Evolutionary conservation across 768 basidiomycete genomes (phyloP).

Genomic region (Phylloporus sp.): DNA sequence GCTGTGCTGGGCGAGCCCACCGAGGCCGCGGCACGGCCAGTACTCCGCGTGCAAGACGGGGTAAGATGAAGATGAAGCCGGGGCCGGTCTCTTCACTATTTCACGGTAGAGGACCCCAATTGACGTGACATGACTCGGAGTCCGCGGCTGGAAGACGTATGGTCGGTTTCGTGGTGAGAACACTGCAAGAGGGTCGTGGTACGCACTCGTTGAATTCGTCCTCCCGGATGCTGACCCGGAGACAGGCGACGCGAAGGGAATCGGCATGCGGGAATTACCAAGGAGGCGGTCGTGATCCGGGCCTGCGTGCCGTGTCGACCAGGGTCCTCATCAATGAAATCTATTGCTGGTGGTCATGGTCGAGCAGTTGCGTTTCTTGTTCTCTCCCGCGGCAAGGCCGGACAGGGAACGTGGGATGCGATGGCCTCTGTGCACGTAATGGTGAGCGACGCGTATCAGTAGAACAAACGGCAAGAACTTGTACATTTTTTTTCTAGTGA

Average conservation of each 20-base stretch:
- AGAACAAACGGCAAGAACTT: neutral
- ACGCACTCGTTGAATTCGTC: constrained; percentile 4
- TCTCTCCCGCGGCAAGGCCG: neutral
- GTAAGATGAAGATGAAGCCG: neutral
- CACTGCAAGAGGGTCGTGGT: neutral
- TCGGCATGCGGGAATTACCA: neutral
- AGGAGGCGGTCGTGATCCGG: neutral
- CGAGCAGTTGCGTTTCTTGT: neutral
- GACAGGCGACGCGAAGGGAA: neutral
- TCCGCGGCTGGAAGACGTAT: constrained; percentile 7
- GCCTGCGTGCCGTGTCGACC: neutral
- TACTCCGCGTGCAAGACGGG: neutral
- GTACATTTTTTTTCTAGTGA: constrained; percentile 8
- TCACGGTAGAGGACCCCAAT: neutral
- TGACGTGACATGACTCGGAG: neutral
- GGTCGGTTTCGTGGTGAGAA: neutral
- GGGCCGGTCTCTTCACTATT: neutral
- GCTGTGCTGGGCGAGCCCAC: constrained; percentile 4
- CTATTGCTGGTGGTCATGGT: neutral
- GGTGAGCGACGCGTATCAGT: constrained; percentile 5
- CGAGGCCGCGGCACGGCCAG: constrained; percentile 1
- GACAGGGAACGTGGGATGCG: neutral
- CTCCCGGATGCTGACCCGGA: neutral
- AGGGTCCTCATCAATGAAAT: neutral
- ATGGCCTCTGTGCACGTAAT: constrained; percentile 2